Evolutionary conservation across 495 filamentous ascomycete genomes (phyloP), one percentile per base, ranked within the genome.

Genomic region (Penicillium diatomitis): DNA sequence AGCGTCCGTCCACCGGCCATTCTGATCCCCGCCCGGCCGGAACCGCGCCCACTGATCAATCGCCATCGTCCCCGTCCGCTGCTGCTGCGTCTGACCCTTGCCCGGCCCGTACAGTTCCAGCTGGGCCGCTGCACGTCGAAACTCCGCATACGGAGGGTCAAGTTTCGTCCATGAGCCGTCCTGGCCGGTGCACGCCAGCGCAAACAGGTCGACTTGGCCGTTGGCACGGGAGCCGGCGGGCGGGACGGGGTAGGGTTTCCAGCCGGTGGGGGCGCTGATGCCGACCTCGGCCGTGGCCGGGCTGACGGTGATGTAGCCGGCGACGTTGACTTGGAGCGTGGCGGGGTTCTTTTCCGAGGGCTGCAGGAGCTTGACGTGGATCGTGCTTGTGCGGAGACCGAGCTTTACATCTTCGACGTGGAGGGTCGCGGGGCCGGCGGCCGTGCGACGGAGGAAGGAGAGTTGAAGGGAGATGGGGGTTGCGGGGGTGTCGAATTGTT

Each of bases 321-420:
- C 72, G 6, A 87, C 75, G 61, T 84, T 83, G 43, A 79, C 75
- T 53, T 77, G 72, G 3, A 60, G 50, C 4, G 49, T 29, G 0
- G 48, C 55, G 28, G 33, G 8, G 3, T 62, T 46, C 46, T 61
- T 56, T 20, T 70, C 58, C 8, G 54, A 52, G 7, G 52, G 32
- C 49, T 84, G 81, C 0, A 67, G 61, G 10, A 94, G 78, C 0
- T 78, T 79, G 9, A 87, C 69, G 61, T 88, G 86, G 8, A 92
- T 67, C 4, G 81, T 79, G 32, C 84, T 84, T 6, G 84, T 78
- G 43, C 83, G 77, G 2, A 78, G 67, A 36, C 88, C 86, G 8
- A 86, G 70, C 59, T 94, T 95, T 34, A 80, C 65, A 50, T 91
- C 84, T 44, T 83, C 72, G 38, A 95, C 74, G 10, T 72, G 70